Conservation (phyloP, 257 asterid species). For the Nemophila menziesii region DNA sequence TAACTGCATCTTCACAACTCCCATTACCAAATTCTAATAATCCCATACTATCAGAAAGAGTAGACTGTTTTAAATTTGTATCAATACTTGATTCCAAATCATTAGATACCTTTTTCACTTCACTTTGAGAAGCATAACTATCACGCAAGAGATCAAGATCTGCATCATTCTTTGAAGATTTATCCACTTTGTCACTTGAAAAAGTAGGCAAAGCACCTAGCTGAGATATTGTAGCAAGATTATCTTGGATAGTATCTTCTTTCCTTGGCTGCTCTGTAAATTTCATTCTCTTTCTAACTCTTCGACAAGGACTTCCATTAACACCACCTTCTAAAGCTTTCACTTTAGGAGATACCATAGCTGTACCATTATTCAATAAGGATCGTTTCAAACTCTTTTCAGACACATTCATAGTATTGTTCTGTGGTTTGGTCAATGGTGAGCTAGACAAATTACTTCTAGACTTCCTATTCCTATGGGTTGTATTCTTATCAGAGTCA, state of each 20-base stretch:
- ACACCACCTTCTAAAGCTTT: constrained; percentile 10
- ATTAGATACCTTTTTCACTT: constrained; percentile 10
- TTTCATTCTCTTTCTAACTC: constrained; percentile 27
- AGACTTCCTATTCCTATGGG: constrained; percentile 15
- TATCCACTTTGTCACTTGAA: constrained; percentile 9
- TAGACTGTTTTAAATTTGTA: constrained; percentile 10
- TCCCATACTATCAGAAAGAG: constrained; percentile 9
- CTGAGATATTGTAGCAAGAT: constrained; percentile 9
- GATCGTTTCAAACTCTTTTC: constrained; percentile 19
- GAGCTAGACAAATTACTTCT: constrained; percentile 18
- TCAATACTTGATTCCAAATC: constrained; percentile 19
- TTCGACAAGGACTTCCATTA: constrained; percentile 13
- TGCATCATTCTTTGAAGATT: constrained; percentile 22
- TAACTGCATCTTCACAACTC: constrained; percentile 16
- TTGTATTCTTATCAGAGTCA: constrained; percentile 16
- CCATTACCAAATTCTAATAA: constrained; percentile 10
- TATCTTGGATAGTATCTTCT: constrained; percentile 9
- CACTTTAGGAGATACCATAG: constrained; percentile 12
- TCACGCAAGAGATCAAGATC: constrained; percentile 1
- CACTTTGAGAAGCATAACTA: background rate
- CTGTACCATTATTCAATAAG: constrained; percentile 11
- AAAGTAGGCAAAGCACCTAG: constrained; percentile 13
- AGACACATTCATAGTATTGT: constrained; percentile 12
- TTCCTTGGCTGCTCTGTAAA: constrained; percentile 15
- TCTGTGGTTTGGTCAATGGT: constrained; percentile 16